Evolutionary conservation across 2,329 filamentous ascomycete species (phyloP).

Genomic region (Pseudogymnoascus sp.): DNA sequence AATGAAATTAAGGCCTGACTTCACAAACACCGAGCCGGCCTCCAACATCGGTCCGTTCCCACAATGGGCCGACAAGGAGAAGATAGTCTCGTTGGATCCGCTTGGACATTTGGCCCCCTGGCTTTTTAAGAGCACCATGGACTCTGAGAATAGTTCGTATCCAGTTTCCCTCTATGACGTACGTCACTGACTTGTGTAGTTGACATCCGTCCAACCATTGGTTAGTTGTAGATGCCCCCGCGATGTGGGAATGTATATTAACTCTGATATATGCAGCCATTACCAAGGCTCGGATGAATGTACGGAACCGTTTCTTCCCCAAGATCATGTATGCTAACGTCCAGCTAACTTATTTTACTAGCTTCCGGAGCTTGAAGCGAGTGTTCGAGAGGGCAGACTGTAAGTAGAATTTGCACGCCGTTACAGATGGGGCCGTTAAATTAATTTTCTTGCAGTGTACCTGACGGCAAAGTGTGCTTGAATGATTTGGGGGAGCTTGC

Average conservation of each 20-base stretch:
- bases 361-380: conserved; percentile 88
- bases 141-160: conserved; percentile 58
- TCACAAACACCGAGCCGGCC: conserved; percentile 87
- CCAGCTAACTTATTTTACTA: conserved; percentile 24
- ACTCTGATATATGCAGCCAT: conserved; percentile 23
- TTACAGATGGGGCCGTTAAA: neutral
- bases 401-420: conserved; percentile 27
- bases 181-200: conserved; percentile 24
- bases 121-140: conserved; percentile 72
- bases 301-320: conserved; percentile 13
- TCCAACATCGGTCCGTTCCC: conserved; percentile 80
- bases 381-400: conserved; percentile 72
- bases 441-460: conserved; percentile 21
- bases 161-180: neutral
- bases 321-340: neutral
- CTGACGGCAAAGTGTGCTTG: conserved; percentile 82
- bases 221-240: conserved; percentile 16
- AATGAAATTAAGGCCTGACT: conserved; percentile 46
- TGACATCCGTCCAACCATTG: conserved; percentile 31
- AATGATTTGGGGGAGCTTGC: conserved; percentile 74
- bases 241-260: neutral
- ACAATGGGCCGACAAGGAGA: conserved; percentile 81
- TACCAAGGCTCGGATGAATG: conserved; percentile 32
- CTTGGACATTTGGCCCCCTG: conserved; percentile 81
- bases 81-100: conserved; percentile 97